Evolutionary conservation across 2,329 filamentous ascomycete species (phyloP), one percentile per base, ranked within the genome.

Genomic region (Aspergillus carbonarius): DNA sequence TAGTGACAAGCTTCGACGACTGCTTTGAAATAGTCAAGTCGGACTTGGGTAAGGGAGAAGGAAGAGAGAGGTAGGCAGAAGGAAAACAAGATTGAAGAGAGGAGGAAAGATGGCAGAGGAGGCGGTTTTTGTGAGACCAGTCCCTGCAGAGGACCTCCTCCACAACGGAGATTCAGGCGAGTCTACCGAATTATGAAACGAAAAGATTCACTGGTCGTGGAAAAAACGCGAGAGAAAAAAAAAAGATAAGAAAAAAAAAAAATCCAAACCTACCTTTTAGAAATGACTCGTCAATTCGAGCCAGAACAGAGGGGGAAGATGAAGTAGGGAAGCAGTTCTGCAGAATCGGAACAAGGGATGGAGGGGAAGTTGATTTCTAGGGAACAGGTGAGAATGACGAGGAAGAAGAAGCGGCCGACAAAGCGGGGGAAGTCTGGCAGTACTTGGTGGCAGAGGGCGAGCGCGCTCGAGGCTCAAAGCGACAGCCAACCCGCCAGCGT

Each of bases 91-190:
- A 32, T 7, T 32, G 30, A 32, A 12, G 9, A 50, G 27, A 15
- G n/a, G 27, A 49, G 15, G 10, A 13, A 23, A 40, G 37, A 40
- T 46, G 30, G 30, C 10, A 39, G 27, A 32, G 42, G 35, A 2
- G 17, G 23, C n/a, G 34, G 40, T 32, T 20, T 35, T 50, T 13
- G 15, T 54, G 39, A 37, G 47, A 46, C 25, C 32, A 44, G 40
- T 44, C 39, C 25, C 51, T 44, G 51, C 48, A 50, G 51, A 54
- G 40, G 37, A 27, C 44, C 27, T 25, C 35, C 51, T 44, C 37
- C 51, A 32, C 25, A n/a, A 39, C 37, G 37, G 50, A 15, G 37
- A 53, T 44, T 40, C 25, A 40, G 40, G 37, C 18, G 40, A 32
- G 23, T 42, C 37, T 17, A 37, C 51, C 37, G 30, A 37, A 51